Percentiles rank a stretch among this genome's conserved stretches.
Evolutionary conservation across 2,329 filamentous ascomycete genomes (phyloP).

Genomic region (Helotiales sp.): DNA sequence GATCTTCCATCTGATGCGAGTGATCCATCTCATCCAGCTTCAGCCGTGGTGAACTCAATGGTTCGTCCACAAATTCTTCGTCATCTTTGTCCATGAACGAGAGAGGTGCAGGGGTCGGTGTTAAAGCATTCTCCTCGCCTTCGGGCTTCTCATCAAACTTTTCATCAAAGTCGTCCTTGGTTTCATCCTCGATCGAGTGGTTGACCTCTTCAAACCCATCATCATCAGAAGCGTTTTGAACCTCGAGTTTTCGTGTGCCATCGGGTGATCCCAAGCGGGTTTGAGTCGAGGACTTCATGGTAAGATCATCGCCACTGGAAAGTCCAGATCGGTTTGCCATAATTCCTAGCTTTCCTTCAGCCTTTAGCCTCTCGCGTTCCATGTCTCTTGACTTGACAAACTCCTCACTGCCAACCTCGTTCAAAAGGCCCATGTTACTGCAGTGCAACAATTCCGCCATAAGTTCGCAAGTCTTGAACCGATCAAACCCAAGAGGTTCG

Average conservation of each 20-base stretch:
- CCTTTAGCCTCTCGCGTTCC: constrained; percentile 77
- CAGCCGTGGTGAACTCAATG: constrained; percentile 67
- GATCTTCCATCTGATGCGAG: constrained; percentile 50
- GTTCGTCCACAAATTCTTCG: constrained; percentile 77
- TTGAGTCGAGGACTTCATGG: constrained; percentile 56
- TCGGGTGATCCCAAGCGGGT: constrained; percentile 54
- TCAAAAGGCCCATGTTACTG: constrained; percentile 96
- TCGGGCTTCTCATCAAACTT: constrained; percentile 57
- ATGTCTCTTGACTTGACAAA: constrained; percentile 77
- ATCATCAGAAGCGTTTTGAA: constrained; percentile 79
- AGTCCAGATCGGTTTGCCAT: constrained; percentile 45
- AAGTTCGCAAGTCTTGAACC: constrained; percentile 97
- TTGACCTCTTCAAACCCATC: constrained; percentile 93
- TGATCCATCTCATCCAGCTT: constrained; percentile 53
- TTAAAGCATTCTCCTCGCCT: constrained; percentile 51
- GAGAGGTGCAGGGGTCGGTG: constrained; percentile 35
- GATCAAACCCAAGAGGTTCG: constrained; percentile 92
- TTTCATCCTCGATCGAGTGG: constrained; percentile 68
- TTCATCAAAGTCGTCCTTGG: constrained; percentile 68
- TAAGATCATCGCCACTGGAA: constrained; percentile 58
- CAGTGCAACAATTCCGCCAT: constrained; percentile 98
- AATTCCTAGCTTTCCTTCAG: constrained; percentile 67
- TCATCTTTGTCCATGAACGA: constrained; percentile 60
- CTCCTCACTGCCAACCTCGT: constrained; percentile 86
- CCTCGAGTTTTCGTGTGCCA: constrained; percentile 68